Base-by-base conservation (phyloP, 257 asterid species). In the Buddleja alternifolia region DNA sequence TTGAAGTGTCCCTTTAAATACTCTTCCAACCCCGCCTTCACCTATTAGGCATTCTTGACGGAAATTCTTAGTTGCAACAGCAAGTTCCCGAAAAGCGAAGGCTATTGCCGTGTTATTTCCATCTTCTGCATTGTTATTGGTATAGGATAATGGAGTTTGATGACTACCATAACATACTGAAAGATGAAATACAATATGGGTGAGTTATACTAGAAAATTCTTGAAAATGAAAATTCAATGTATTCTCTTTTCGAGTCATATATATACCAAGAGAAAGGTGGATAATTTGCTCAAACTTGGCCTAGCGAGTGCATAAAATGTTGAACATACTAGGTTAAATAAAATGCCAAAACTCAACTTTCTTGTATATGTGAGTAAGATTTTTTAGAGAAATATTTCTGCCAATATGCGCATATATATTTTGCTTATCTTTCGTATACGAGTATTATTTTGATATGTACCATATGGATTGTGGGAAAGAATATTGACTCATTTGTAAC, bases 71-170 rank as follows among this genome's bases (percentile, higher is more conserved):
- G 98, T 90, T 40, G 98, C 98, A 36, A 80, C 57, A 54, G 96
- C 96, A 41, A 92, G 96, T 78, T 92, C 97, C 2, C 98, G 98
- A 64, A 92, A 92, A 51, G 89, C 83, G 83, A 82, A 92, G 14
- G 86, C 68, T 72, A 75, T 82, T 9, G 81, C 83, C 7, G 73
- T 48, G 4, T 59, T 63, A 23, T 68, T 72, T 40, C 61, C 88
- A 66, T 52, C 74, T 40, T 72, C 79, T 44, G 45, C 68, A 23
- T 9, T 71, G n/a, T 53, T 66, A 34, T 55, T 17, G 44, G 46
- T 48, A 48, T 58, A 77, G 41, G 41, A 64, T 39, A 58, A 10
- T 66, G 53, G 63, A 60, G 69, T 73, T 10, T 54, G 51, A 63
- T 60, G 72, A 66, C 63, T 57, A 19, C 41, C 59, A 24, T 45